A percentile compares a stretch with the other conserved stretches of the same genome.
Evolutionary conservation across 2,329 filamentous ascomycete genomes (phyloP).

Genomic region (Ophiostoma ulmi): DNA sequence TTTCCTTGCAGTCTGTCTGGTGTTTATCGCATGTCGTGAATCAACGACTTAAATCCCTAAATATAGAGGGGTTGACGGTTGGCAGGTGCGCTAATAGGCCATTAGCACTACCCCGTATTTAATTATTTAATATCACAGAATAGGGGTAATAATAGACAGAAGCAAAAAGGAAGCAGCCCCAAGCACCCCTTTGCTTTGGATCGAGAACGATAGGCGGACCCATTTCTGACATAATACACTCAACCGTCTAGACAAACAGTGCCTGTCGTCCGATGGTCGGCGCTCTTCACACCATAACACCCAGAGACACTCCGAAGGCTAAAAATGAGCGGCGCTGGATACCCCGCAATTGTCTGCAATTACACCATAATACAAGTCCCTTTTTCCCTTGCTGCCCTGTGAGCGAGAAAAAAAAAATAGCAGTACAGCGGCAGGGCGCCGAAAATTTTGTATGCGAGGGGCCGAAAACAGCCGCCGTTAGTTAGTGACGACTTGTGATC

Average conservation of each 20-base stretch:
- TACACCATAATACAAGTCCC: constrained; percentile 16
- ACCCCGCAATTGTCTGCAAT: constrained; percentile 25
- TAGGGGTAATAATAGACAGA: constrained; percentile 12
- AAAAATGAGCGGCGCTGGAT: not conserved
- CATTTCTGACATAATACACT: constrained; percentile 14
- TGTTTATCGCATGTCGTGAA: not conserved
- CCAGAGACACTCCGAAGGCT: not conserved
- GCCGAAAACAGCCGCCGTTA: constrained; percentile 20
- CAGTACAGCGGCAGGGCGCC: constrained; percentile 3
- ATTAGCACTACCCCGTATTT: constrained; percentile 4
- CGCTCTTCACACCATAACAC: constrained; percentile 3
- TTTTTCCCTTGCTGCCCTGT: constrained; percentile 5
- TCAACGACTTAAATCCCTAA: not conserved
- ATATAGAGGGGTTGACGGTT: not conserved
- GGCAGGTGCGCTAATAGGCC: not conserved
- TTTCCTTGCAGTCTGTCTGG: not conserved
- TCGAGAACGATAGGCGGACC: constrained; percentile 14
- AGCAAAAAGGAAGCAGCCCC: constrained; percentile 8
- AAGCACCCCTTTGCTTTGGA: constrained; percentile 13
- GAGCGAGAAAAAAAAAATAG: not conserved
- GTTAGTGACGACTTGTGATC: not conserved
- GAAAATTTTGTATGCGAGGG: constrained; percentile 18
- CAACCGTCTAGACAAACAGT: not conserved
- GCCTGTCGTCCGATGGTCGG: constrained; percentile 25
- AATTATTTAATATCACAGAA: constrained; percentile 13